These are phyloP conservation scores for Umbilicus rupestris DNA, from an alignment of 164 flowering plant genomes.

Conservation along the genomic window DNA sequence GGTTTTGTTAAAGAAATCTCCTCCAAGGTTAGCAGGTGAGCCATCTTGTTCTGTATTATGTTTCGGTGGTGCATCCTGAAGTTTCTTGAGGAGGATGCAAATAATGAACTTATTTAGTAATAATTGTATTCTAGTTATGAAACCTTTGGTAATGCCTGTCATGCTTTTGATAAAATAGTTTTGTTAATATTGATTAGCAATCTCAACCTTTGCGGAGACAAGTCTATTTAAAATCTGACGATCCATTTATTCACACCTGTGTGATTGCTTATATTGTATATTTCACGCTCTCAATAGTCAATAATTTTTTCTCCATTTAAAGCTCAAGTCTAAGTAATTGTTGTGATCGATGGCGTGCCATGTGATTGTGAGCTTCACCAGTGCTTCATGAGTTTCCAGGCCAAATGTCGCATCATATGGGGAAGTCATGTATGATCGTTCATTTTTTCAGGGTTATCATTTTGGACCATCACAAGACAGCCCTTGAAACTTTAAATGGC, in stretches of 20 bases:
- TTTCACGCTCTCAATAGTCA: no score
- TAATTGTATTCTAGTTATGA: not conserved
- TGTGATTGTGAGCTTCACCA: not conserved
- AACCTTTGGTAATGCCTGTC: no score
- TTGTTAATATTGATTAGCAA: no score
- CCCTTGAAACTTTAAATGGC: conserved; percentile 42
- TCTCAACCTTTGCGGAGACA: no score
- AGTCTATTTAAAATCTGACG: no score
- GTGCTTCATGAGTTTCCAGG: not conserved
- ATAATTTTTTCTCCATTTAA: not conserved
- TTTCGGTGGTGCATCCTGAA: not conserved
- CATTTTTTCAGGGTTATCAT: conserved; percentile 40
- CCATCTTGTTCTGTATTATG: not conserved
- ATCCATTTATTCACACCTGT: no score
- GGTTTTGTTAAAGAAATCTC: conserved; percentile 59
- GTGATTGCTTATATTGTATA: no score
- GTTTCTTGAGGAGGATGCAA: not conserved
- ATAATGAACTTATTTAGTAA: not conserved
- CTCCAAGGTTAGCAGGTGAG: conserved; percentile 41
- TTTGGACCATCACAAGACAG: conserved; percentile 87
- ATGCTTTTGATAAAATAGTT: no score
- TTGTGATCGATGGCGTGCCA: not conserved
- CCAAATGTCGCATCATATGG: not conserved
- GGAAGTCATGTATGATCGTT: not conserved
- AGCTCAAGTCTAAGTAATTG: not conserved